Percentiles rank a stretch among this genome's conserved stretches.
phyloP scores from a whole-genome alignment of 208 protist species.

The Leishmania guyanensis region DNA sequence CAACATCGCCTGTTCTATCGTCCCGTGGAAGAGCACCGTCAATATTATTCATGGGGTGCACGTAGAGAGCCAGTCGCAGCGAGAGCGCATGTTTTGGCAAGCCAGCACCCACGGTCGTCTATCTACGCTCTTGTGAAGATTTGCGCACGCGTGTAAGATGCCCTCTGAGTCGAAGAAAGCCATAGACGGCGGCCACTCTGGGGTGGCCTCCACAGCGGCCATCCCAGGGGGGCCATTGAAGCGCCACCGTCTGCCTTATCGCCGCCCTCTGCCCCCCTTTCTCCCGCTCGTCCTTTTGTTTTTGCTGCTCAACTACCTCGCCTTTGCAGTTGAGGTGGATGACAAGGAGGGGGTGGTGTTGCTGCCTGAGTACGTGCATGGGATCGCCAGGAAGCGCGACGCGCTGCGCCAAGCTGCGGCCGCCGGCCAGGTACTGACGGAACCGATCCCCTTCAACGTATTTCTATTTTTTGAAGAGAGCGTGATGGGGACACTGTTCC shows the following conservation, averaged over 20 bases:
- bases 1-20: neutral
- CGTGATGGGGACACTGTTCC: conserved; percentile 45
- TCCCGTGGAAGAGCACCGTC: neutral
- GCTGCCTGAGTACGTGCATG: conserved; percentile 34
- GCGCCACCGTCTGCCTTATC: conserved; percentile 33
- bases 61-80: neutral
- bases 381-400: conserved; percentile 2
- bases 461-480: conserved; percentile 46
- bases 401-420: neutral
- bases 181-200: neutral
- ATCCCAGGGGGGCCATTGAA: neutral
- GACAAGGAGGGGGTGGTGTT: conserved; percentile 33
- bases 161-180: neutral
- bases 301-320: conserved; percentile 68
- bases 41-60: too few relatives aligned
- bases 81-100: neutral
- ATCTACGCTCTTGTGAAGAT: neutral
- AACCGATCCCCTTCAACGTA: neutral
- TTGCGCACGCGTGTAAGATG: neutral
- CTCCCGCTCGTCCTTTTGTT: conserved; percentile 42
- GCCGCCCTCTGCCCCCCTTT: conserved; percentile 37
- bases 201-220: neutral
- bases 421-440: neutral
- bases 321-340: conserved; percentile 34
- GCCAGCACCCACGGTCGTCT: neutral